Percentiles rank a stretch among this genome's conserved stretches.
These are phyloP conservation scores for Peterozyma xylosa DNA, from an alignment of 805 yeast genomes.

Conservation along the genomic window DNA sequence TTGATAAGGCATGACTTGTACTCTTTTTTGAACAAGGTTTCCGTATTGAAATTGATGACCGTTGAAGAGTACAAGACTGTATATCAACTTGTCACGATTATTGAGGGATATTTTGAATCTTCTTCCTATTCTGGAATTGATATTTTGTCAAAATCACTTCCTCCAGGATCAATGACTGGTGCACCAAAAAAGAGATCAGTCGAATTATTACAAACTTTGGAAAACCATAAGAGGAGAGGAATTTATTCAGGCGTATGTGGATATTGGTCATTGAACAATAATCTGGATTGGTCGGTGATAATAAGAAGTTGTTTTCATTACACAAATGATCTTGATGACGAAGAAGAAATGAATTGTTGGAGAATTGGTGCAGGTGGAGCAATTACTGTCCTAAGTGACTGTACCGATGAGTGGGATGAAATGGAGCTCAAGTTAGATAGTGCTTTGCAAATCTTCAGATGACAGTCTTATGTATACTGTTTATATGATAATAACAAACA, in stretches of 20 bases:
- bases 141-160: conserved; percentile 67
- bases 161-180: conserved; percentile 99
- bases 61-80: conserved; percentile 92
- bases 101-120: conserved; percentile 49
- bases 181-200: conserved; percentile 96
- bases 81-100: conserved; percentile 85
- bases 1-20: conserved; percentile 86
- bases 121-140: conserved; percentile 62
- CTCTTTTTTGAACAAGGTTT: conserved; percentile 55
- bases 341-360: conserved; percentile 40
- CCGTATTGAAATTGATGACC: conserved; percentile 73
- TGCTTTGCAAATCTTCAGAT: conserved; percentile 64
- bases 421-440: conserved; percentile 75
- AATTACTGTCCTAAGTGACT: conserved; percentile 77
- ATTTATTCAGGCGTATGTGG: conserved; percentile 93
- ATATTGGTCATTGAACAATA: conserved; percentile 83
- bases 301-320: conserved; percentile 79
- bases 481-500: too few relatives aligned
- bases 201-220: conserved; percentile 62
- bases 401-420: conserved; percentile 88
- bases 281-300: conserved; percentile 93
- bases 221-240: conserved; percentile 59
- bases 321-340: conserved; percentile 31
- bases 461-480: background rate
- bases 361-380: conserved; percentile 98